These are phyloP conservation scores for Triglochin maritima DNA, from an alignment of 106 monocot species.

Conservation along the genomic window DNA sequence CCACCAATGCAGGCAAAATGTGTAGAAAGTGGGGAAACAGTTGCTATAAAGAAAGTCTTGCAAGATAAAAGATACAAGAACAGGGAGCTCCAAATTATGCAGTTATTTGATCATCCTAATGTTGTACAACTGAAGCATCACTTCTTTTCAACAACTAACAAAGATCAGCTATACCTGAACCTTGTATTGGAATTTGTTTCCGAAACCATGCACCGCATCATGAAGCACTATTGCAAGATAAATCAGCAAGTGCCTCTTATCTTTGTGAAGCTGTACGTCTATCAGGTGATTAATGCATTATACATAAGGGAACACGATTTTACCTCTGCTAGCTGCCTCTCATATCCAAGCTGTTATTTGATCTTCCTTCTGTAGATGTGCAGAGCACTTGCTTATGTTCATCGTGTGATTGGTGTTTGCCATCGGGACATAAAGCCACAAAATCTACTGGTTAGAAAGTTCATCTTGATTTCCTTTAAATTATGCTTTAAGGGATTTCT, in stretches of 20 bases:
- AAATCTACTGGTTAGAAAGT: slow-evolving; percentile 64
- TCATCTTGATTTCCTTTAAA: neutral
- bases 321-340: too few species aligned
- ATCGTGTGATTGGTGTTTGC: slow-evolving; percentile 77
- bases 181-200: slow-evolving; percentile 78
- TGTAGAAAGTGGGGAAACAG: slow-evolving; percentile 71
- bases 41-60: slow-evolving; percentile 89
- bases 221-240: slow-evolving; percentile 47
- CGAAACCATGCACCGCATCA: slow-evolving; percentile 55
- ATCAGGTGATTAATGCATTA: slow-evolving; percentile 44
- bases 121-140: slow-evolving; percentile 69
- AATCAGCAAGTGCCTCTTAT: slow-evolving; percentile 67
- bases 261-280: slow-evolving; percentile 59
- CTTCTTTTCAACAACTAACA: slow-evolving; percentile 80
- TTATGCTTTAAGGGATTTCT: too few species aligned
- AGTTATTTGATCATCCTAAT: slow-evolving; percentile 72
- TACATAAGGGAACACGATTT: too few species aligned
- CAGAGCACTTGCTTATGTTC: slow-evolving; percentile 68
- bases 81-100: slow-evolving; percentile 74
- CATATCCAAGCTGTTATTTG: neutral
- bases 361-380: slow-evolving; percentile 47
- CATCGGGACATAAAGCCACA: slow-evolving; percentile 95
- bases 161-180: slow-evolving; percentile 73
- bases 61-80: slow-evolving; percentile 90
- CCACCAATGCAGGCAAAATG: slow-evolving; percentile 55